Evolutionary conservation across 1,139 yeast genomes (phyloP).

Genomic region (Lodderomyces jiufengensis): DNA sequence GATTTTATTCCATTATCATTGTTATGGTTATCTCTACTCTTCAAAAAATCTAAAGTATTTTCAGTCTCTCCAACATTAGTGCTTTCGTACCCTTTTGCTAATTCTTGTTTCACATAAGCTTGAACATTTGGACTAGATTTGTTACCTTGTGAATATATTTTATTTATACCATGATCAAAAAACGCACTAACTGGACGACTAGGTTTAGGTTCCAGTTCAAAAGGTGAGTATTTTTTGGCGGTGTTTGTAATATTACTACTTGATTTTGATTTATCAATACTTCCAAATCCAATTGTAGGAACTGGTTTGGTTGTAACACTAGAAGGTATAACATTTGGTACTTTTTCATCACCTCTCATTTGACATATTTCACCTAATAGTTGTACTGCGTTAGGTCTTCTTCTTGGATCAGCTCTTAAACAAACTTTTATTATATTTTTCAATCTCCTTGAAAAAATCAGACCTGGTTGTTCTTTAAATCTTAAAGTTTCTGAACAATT

Average conservation of each 20-base stretch:
- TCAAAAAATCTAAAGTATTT: conserved; percentile 52
- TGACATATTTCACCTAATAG: conserved; percentile 66
- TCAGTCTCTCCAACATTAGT: conserved; percentile 15
- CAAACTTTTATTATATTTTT: conserved; percentile 60
- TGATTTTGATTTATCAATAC: neutral
- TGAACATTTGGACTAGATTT: conserved; percentile 30
- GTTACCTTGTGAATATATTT: conserved; percentile 14
- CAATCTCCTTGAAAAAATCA: conserved; percentile 40
- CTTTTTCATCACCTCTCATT: conserved; percentile 48
- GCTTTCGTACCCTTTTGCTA: conserved; percentile 22
- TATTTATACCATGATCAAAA: conserved; percentile 10
- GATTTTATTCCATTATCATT: conserved; percentile 5
- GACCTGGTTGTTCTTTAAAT: conserved; percentile 36
- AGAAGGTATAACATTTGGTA: conserved; percentile 50
- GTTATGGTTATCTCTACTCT: conserved; percentile 33
- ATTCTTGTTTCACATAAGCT: conserved; percentile 33
- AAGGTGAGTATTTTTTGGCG: conserved; percentile 7
- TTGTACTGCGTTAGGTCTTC: conserved; percentile 71
- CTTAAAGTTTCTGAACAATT: conserved; percentile 32
- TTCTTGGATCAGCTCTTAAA: conserved; percentile 63
- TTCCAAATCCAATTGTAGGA: conserved; percentile 6
- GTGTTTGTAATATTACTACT: neutral
- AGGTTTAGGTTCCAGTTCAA: conserved; percentile 10
- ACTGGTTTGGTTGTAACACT: conserved; percentile 17
- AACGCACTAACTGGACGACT: conserved; percentile 15